Evolutionary conservation across 116 monocot genomes (phyloP).

Genomic region (Papilionanthe hybrid): DNA sequence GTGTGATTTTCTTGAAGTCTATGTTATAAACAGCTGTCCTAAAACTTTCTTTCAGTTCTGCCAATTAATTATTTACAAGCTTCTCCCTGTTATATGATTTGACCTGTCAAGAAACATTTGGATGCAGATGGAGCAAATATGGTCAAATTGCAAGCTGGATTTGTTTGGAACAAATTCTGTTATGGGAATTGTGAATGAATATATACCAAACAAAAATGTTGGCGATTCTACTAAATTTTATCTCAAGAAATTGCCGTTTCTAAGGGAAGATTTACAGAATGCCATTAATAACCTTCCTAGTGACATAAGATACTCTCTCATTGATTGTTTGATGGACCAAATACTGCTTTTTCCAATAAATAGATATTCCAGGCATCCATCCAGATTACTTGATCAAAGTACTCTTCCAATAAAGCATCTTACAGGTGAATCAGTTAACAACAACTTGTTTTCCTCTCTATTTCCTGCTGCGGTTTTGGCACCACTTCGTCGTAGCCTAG

Average conservation of each 20-base stretch:
- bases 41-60: background rate
- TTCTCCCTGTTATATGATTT: background rate
- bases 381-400: slow-evolving; percentile 16
- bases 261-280: slow-evolving; percentile 1
- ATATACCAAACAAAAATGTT: background rate
- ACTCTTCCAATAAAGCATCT: slow-evolving; percentile 33
- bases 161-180: slow-evolving; percentile 7
- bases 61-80: background rate
- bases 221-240: slow-evolving; percentile 11
- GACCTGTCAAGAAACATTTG: background rate
- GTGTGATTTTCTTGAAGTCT: background rate
- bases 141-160: slow-evolving; percentile 20
- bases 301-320: slow-evolving; percentile 13
- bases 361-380: slow-evolving; percentile 9
- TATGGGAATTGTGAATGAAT: slow-evolving; percentile 1
- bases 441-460: background rate
- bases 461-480: background rate
- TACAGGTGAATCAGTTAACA: slow-evolving; percentile 15
- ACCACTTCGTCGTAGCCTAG: background rate
- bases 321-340: slow-evolving; percentile 33
- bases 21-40: background rate
- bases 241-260: background rate
- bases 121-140: slow-evolving; percentile 20
- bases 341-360: slow-evolving; percentile 9
- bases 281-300: background rate